These are phyloP conservation scores for Xylariales sp. DNA, from an alignment of 2,329 filamentous ascomycete species.

Conservation along the genomic window DNA sequence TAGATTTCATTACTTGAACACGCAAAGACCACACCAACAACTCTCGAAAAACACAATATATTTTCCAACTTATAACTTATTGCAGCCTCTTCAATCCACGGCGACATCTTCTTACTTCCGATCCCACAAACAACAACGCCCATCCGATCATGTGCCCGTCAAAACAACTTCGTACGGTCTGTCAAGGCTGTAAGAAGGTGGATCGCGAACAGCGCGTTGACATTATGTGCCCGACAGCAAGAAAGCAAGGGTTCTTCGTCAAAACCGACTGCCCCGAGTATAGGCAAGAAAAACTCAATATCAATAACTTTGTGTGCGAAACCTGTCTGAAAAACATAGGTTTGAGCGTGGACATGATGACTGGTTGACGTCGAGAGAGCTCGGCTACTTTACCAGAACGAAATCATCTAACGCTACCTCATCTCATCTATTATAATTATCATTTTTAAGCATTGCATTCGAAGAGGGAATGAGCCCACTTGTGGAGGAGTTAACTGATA, in stretches of 20 bases:
- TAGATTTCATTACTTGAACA: not conserved
- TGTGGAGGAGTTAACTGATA: too few relatives aligned
- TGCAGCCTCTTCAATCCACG: not conserved
- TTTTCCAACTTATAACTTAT: not conserved
- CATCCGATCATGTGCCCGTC: conserved; percentile 7
- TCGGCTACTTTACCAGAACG: too few relatives aligned
- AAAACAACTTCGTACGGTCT: conserved; percentile 9
- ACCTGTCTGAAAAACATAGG: conserved; percentile 6
- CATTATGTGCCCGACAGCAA: conserved; percentile 8
- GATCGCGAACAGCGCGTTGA: conserved; percentile 7
- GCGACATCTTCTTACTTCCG: not conserved
- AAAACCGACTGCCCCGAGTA: conserved; percentile 9
- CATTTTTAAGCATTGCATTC: too few relatives aligned
- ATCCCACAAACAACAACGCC: not conserved
- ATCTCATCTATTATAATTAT: too few relatives aligned
- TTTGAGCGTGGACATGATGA: conserved; percentile 7
- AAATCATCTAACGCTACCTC: too few relatives aligned
- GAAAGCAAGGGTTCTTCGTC: conserved; percentile 6
- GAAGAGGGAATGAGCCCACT: too few relatives aligned
- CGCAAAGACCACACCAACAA: too few relatives aligned
- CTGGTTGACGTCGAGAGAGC: too few relatives aligned
- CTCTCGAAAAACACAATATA: too few relatives aligned
- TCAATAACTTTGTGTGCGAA: conserved; percentile 9
- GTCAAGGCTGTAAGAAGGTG: conserved; percentile 8
- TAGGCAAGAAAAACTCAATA: conserved; percentile 5